Evolutionary conservation across 257 asterid genomes (phyloP).

Genomic region (Lycium ferocissimum): DNA sequence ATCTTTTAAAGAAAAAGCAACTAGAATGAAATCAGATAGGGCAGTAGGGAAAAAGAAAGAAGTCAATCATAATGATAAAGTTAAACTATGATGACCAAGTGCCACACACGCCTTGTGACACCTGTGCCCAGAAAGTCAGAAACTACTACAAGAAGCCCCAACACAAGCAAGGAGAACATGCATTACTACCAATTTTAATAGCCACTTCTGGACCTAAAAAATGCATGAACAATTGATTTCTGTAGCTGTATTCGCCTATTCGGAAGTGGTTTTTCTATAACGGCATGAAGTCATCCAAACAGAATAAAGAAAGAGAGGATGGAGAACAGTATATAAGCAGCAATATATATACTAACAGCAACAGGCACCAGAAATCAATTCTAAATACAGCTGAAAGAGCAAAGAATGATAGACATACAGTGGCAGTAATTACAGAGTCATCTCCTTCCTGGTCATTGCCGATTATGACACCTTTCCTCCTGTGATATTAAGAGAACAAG

Average conservation of each 20-base stretch:
- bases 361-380: slow-evolving; percentile 19
- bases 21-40: neutral
- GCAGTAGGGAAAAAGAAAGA: slow-evolving; percentile 8
- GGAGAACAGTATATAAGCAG: neutral
- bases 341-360: neutral
- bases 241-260: neutral
- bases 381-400: slow-evolving; percentile 19
- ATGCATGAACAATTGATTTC: neutral
- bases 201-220: neutral
- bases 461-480: slow-evolving; percentile 95
- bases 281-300: neutral
- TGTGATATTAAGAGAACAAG: slow-evolving; percentile 38
- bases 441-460: slow-evolving; percentile 98
- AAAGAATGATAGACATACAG: slow-evolving; percentile 53
- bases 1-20: neutral
- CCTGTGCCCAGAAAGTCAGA: neutral
- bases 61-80: neutral
- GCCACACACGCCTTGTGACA: neutral
- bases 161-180: slow-evolving; percentile 4
- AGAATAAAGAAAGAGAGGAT: slow-evolving; percentile 2
- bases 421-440: slow-evolving; percentile 81
- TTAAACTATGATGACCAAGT: neutral
- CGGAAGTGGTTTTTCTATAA: neutral
- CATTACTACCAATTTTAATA: neutral
- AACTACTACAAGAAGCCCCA: slow-evolving; percentile 10